Percentiles rank a stretch among this genome's conserved stretches.
phyloP scores from a whole-genome alignment of 352 stramenopile species.

The Globisporangium canariense region DNA sequence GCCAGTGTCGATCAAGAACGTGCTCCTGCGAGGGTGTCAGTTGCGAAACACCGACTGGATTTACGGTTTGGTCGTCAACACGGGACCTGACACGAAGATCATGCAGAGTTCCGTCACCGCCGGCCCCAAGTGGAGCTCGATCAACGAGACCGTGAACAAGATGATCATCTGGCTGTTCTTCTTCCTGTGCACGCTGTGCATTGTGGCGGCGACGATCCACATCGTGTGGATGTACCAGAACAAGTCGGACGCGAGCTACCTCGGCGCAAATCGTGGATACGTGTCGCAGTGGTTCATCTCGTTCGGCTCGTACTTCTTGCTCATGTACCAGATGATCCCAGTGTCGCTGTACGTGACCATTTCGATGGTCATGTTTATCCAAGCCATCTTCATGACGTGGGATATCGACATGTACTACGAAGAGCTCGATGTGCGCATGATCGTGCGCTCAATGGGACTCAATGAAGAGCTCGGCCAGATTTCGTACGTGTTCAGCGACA shows the following conservation, averaged over 20 bases:
- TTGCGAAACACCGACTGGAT: slow-evolving; percentile 89
- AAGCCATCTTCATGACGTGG: slow-evolving; percentile 93
- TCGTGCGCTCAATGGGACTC: slow-evolving; percentile 77
- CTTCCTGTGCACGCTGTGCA: slow-evolving; percentile 59
- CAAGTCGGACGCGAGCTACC: slow-evolving; percentile 45
- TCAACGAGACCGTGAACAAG: slow-evolving; percentile 76
- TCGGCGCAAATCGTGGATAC: slow-evolving; percentile 41
- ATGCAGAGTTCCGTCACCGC: slow-evolving; percentile 70
- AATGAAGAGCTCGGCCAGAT: slow-evolving; percentile 92
- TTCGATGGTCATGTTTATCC: slow-evolving; percentile 94
- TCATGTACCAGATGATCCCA: slow-evolving; percentile 97
- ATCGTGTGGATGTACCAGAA: slow-evolving; percentile 60
- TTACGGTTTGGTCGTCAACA: slow-evolving; percentile 88
- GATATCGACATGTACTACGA: slow-evolving; percentile 91
- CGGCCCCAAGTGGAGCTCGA: slow-evolving; percentile 76
- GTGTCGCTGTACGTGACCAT: slow-evolving; percentile 98
- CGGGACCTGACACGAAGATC: slow-evolving; percentile 79
- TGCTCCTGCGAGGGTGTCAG: slow-evolving; percentile 84
- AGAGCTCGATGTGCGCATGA: slow-evolving; percentile 86
- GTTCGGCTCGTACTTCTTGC: slow-evolving; percentile 92
- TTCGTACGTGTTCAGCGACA: slow-evolving; percentile 91
- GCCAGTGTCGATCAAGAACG: slow-evolving; percentile 79
- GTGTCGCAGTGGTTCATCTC: slow-evolving; percentile 70
- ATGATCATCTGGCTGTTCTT: slow-evolving; percentile 79
- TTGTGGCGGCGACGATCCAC: slow-evolving; percentile 50